These are phyloP conservation scores for Chaetomiaceae sp. DNA, from an alignment of 2,329 filamentous ascomycete genomes.

Conservation along the genomic window DNA sequence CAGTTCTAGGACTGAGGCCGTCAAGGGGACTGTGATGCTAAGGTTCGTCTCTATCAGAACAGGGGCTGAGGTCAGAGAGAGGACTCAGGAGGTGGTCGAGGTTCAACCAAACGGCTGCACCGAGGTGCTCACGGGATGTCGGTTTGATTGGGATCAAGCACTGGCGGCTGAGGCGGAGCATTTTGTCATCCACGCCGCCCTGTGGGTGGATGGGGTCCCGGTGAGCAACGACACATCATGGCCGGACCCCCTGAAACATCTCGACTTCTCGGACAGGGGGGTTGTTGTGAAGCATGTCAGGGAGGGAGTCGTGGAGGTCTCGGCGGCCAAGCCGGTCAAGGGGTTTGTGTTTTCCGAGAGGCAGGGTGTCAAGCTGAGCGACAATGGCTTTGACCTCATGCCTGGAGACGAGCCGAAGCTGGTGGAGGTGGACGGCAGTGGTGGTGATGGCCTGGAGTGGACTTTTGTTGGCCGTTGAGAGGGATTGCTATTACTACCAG, in stretches of 20 bases:
- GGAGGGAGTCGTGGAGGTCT: conserved; percentile 28
- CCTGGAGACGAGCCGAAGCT: conserved; percentile 37
- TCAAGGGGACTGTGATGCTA: conserved; percentile 30
- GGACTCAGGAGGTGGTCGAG: conserved; percentile 25
- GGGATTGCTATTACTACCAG: too few species aligned
- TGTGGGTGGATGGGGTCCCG: conserved; percentile 36
- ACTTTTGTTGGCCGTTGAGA: conserved; percentile 17
- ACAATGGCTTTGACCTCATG: conserved; percentile 56
- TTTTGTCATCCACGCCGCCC: conserved; percentile 36
- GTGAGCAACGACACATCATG: conserved; percentile 51
- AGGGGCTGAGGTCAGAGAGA: conserved; percentile 33
- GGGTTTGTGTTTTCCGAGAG: conserved; percentile 51
- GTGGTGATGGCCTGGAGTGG: conserved; percentile 7
- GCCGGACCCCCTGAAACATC: conserved; percentile 60
- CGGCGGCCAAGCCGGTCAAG: conserved; percentile 48
- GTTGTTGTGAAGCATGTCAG: conserved; percentile 33
- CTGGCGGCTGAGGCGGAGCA: conserved; percentile 22
- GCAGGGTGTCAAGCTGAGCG: conserved; percentile 43
- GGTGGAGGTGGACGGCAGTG: conserved; percentile 26
- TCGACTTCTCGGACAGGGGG: conserved; percentile 44
- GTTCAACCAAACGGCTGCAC: conserved; percentile 38
- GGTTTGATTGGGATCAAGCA: conserved; percentile 24
- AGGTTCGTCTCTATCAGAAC: conserved; percentile 40
- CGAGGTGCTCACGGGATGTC: conserved; percentile 35
- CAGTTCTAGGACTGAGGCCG: conserved; percentile 29